These are phyloP conservation scores for Backusella psychrophila DNA, from an alignment of 192 early-diverging fungal genomes.

Conservation along the genomic window DNA sequence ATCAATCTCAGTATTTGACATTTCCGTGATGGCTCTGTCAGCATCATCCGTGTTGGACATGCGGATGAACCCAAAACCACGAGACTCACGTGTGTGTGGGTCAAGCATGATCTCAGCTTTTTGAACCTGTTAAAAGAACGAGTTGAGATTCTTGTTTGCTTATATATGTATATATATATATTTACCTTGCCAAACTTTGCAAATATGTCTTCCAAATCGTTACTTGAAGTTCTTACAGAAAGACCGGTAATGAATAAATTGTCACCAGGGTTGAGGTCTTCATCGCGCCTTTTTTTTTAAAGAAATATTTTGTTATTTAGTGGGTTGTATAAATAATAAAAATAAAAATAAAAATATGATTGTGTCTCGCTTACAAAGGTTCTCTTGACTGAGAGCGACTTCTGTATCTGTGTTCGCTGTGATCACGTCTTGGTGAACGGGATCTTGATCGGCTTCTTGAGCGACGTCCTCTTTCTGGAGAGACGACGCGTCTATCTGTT, in stretches of 20 bases:
- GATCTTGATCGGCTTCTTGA: slow-evolving; percentile 29
- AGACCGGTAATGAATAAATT: slow-evolving; percentile 78
- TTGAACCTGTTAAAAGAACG: slow-evolving; percentile 40
- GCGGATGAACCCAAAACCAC: slow-evolving; percentile 89
- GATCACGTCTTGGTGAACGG: slow-evolving; percentile 25
- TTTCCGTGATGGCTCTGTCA: slow-evolving; percentile 61
- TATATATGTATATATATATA: background rate
- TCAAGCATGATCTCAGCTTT: slow-evolving; percentile 77
- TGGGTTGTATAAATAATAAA: too few species aligned
- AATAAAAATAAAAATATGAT: too few species aligned
- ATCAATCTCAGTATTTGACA: slow-evolving; percentile 71
- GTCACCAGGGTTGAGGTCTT: slow-evolving; percentile 52
- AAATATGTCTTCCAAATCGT: slow-evolving; percentile 67
- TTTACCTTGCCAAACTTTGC: slow-evolving; percentile 64
- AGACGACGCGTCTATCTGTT: slow-evolving; percentile 9
- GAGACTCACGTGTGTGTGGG: slow-evolving; percentile 79
- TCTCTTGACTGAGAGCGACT: slow-evolving; percentile 31
- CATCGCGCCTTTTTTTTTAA: background rate
- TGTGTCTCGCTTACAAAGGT: background rate
- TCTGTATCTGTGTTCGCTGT: slow-evolving; percentile 24
- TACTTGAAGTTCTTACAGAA: slow-evolving; percentile 52
- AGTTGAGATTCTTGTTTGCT: background rate
- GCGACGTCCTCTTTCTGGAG: slow-evolving; percentile 24
- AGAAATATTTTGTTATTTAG: too few species aligned
- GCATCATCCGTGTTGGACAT: slow-evolving; percentile 64